These are phyloP conservation scores for Dryadomyces quercus-mongolicae DNA, from an alignment of 2,329 filamentous ascomycete species.

Conservation along the genomic window DNA sequence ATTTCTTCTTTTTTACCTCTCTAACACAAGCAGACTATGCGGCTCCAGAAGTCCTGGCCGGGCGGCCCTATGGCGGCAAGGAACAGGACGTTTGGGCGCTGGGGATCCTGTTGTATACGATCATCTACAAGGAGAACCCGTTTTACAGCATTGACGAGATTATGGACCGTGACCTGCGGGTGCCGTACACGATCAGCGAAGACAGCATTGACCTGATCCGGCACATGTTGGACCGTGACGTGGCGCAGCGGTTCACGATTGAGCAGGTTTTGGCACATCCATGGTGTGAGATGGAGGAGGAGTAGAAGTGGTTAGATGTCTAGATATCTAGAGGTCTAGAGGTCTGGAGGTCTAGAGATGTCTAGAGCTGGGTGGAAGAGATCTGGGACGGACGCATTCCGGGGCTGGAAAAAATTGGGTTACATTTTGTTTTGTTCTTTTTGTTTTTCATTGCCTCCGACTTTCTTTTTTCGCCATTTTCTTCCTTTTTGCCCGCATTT, in stretches of 20 bases:
- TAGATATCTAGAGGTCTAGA: background rate
- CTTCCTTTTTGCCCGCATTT: background rate
- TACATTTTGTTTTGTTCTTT: background rate
- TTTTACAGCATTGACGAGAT: constrained; percentile 99
- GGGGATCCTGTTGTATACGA: constrained; percentile 93
- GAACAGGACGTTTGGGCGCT: constrained; percentile 98
- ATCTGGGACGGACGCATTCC: background rate
- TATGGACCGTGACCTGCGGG: constrained; percentile 87
- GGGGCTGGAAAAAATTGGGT: background rate
- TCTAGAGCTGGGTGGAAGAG: background rate
- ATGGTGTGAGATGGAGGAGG: constrained; percentile 43
- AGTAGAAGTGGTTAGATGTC: background rate
- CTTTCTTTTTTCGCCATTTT: background rate
- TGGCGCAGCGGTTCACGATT: constrained; percentile 73
- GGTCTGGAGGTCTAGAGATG: background rate
- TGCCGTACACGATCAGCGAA: constrained; percentile 81
- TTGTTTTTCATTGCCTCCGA: background rate
- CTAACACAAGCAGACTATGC: constrained; percentile 62
- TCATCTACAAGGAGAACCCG: constrained; percentile 98
- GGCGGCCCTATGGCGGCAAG: constrained; percentile 83
- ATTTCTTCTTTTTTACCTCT: background rate
- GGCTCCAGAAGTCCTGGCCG: constrained; percentile 91
- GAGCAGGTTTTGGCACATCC: constrained; percentile 76
- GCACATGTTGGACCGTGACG: constrained; percentile 84
- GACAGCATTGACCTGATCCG: constrained; percentile 87